Evolutionary conservation across 768 basidiomycete species (phyloP).

Genomic region (Hygrophoropsis aurantiaca): DNA sequence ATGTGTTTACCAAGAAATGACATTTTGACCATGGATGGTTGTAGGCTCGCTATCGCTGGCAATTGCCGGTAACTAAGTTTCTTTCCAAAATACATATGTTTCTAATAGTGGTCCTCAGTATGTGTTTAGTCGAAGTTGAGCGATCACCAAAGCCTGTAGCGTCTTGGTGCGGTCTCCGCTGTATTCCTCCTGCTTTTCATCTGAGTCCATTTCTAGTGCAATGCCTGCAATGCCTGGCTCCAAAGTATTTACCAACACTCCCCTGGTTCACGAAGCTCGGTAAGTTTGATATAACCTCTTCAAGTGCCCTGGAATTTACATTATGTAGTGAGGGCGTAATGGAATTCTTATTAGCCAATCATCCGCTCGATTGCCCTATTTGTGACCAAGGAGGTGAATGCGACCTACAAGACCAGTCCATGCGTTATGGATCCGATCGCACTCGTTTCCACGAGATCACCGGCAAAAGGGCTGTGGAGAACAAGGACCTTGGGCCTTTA

Average conservation of each 20-base stretch:
- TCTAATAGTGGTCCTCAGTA: constrained; percentile 45
- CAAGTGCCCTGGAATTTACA: constrained; percentile 8
- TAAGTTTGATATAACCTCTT: constrained; percentile 24
- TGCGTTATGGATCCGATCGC: constrained; percentile 98
- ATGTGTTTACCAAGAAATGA: constrained; percentile 1
- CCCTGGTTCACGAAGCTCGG: constrained; percentile 87
- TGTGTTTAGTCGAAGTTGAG: constrained; percentile 99
- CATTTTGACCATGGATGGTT: constrained; percentile 3
- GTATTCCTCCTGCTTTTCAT: background rate
- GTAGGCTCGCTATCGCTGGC: constrained; percentile 93
- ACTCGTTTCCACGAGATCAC: constrained; percentile 98
- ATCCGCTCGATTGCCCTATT: constrained; percentile 97
- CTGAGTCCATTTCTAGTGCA: constrained; percentile 51
- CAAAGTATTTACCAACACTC: constrained; percentile 92
- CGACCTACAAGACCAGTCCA: constrained; percentile 97
- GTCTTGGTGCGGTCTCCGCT: constrained; percentile 63
- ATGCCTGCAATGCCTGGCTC: constrained; percentile 97
- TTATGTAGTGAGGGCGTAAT: constrained; percentile 87
- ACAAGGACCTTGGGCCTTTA: constrained; percentile 96
- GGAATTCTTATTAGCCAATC: constrained; percentile 97
- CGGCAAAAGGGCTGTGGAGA: constrained; percentile 96
- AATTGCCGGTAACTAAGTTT: constrained; percentile 79
- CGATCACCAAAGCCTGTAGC: constrained; percentile 93
- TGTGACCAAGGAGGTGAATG: constrained; percentile 99
- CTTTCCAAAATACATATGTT: constrained; percentile 1